phyloP scores from a whole-genome alignment of 495 filamentous ascomycete species.

The Annulohypoxylon nitens region DNA sequence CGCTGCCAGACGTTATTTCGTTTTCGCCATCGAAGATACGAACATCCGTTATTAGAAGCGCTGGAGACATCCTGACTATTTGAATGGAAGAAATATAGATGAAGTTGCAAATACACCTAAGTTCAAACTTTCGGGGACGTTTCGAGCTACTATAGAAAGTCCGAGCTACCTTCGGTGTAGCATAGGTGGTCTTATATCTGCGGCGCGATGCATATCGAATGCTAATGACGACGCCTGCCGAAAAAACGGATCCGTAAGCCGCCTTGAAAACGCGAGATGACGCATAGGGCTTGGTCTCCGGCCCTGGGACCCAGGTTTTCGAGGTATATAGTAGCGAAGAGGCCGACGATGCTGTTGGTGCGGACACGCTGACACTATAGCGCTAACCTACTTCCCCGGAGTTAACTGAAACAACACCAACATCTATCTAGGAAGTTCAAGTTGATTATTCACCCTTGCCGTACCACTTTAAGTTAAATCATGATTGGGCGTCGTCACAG shows the following conservation, averaged over 20 bases:
- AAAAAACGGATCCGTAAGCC: neutral
- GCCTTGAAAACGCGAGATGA: neutral
- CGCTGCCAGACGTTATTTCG: constrained; percentile 29
- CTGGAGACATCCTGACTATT: constrained; percentile 1
- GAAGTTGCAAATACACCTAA: neutral
- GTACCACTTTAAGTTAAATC: neutral
- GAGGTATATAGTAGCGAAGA: neutral
- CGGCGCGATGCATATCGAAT: neutral
- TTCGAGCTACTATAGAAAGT: neutral
- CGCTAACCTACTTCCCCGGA: too few species aligned
- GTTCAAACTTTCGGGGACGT: neutral
- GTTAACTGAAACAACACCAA: neutral
- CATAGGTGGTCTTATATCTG: neutral
- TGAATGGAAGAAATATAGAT: neutral
- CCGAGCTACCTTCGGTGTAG: neutral
- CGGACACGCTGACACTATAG: neutral
- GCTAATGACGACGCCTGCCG: neutral
- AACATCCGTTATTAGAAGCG: constrained; percentile 25
- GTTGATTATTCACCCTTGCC: neutral
- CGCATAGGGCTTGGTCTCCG: neutral
- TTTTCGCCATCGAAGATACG: constrained; percentile 38
- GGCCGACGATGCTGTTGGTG: neutral
- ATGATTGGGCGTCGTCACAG: neutral
- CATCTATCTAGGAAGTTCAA: neutral
- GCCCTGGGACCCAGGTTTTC: too few species aligned